Evolutionary conservation across 192 early-diverging fungal genomes (phyloP).

Genomic region (Rhizophagus sp.): DNA sequence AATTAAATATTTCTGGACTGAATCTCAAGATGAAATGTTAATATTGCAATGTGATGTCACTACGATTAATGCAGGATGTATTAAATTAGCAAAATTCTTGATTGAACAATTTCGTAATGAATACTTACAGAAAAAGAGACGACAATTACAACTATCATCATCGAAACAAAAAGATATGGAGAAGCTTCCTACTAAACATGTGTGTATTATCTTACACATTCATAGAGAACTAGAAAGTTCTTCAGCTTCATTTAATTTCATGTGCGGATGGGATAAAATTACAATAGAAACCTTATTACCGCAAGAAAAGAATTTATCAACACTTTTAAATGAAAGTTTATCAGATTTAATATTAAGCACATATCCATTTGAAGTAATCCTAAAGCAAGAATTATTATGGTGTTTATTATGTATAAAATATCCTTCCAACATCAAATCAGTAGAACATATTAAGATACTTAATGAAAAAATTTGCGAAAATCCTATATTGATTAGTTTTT

Average conservation of each 20-base stretch:
- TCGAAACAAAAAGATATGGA: too few species aligned
- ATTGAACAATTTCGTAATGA: conserved; percentile 32
- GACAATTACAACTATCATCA: too few species aligned
- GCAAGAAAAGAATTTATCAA: conserved; percentile 22
- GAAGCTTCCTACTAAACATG: conserved; percentile 1
- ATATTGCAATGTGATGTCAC: conserved; percentile 30
- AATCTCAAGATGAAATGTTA: conserved; percentile 19
- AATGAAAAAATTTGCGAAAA: conserved; percentile 9
- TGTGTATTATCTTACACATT: conserved; percentile 31
- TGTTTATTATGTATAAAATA: conserved; percentile 34
- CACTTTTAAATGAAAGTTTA: conserved; percentile 9
- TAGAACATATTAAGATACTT: conserved; percentile 27
- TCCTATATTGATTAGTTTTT: not conserved
- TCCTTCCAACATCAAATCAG: conserved; percentile 6
- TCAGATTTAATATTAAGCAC: conserved; percentile 13
- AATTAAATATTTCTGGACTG: conserved; percentile 29
- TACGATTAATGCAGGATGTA: conserved; percentile 19
- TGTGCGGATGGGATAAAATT: conserved; percentile 32
- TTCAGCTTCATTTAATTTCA: conserved; percentile 25
- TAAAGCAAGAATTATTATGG: conserved; percentile 32
- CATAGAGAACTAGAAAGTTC: conserved; percentile 8
- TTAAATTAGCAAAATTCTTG: conserved; percentile 33
- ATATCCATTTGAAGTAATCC: conserved; percentile 31
- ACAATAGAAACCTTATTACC: conserved; percentile 24
- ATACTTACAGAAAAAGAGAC: not conserved